Percentiles rank a stretch among this genome's conserved stretches.
phyloP scores from a whole-genome alignment of 2,329 filamentous ascomycete genomes.

The Fusarium pilosicola region DNA sequence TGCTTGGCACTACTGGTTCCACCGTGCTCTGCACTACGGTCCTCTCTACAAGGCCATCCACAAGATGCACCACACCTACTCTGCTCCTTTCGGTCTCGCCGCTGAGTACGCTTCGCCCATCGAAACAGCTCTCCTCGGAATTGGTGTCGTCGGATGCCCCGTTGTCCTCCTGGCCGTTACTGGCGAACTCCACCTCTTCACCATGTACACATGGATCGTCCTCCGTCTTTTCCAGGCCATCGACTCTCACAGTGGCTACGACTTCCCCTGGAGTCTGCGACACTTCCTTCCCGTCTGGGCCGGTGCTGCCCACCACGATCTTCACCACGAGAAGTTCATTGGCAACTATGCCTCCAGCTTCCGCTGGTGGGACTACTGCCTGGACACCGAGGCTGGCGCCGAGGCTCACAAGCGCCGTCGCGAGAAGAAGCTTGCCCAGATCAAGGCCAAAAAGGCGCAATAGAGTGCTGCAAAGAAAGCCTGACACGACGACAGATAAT shows the following conservation, averaged over 20 bases:
- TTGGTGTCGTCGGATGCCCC: conserved; percentile 84
- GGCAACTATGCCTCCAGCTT: conserved; percentile 98
- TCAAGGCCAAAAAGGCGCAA: conserved; percentile 74
- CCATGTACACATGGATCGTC: conserved; percentile 98
- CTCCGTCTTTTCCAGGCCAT: conserved; percentile 96
- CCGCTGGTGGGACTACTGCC: conserved; percentile 96
- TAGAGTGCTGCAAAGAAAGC: conserved; percentile 50
- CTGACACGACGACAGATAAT: conserved; percentile 12
- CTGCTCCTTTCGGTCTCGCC: conserved; percentile 93
- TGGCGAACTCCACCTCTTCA: conserved; percentile 89
- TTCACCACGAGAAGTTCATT: conserved; percentile 98
- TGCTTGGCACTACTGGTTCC: conserved; percentile 97
- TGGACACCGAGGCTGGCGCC: conserved; percentile 92
- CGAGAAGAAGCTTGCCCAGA: conserved; percentile 76
- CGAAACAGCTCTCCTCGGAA: conserved; percentile 92
- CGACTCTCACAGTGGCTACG: conserved; percentile 96
- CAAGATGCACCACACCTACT: conserved; percentile 99
- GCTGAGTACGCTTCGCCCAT: conserved; percentile 98
- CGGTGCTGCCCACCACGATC: conserved; percentile 94
- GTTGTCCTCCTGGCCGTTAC: conserved; percentile 86
- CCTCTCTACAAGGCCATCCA: conserved; percentile 96
- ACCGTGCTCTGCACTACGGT: conserved; percentile 92
- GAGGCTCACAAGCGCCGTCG: conserved; percentile 87
- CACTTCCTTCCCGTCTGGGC: conserved; percentile 98
- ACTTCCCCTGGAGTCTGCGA: conserved; percentile 97